These are phyloP conservation scores for Geum urbanum DNA, from an alignment of 306 rosid species.

Conservation along the genomic window DNA sequence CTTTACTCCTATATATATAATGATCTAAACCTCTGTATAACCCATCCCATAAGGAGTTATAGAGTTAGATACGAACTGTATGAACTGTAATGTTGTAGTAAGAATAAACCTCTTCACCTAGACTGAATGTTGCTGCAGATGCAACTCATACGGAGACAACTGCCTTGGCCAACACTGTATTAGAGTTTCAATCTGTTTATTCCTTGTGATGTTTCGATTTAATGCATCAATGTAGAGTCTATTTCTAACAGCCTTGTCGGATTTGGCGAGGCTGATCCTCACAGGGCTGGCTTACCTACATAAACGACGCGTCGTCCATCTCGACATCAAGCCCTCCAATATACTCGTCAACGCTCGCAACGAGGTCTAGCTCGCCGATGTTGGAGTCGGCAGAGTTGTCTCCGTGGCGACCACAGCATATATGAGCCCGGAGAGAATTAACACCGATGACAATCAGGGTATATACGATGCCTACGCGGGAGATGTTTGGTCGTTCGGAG, in stretches of 20 bases:
- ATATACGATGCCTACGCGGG: conserved; percentile 44
- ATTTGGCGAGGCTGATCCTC: conserved; percentile 79
- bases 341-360: conserved; percentile 55
- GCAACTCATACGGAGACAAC: too few species aligned
- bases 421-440: conserved; percentile 96
- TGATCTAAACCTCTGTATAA: too few species aligned
- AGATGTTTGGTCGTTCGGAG: conserved; percentile 57
- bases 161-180: too few species aligned
- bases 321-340: conserved; percentile 92
- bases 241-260: conserved; percentile 50
- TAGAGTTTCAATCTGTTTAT: too few species aligned
- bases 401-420: conserved; percentile 90
- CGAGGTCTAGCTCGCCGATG: conserved; percentile 93
- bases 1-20: too few species aligned
- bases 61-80: too few species aligned
- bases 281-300: conserved; percentile 78
- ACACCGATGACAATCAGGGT: conserved; percentile 61
- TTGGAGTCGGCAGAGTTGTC: conserved; percentile 58
- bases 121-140: too few species aligned
- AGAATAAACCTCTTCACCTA: too few species aligned
- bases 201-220: too few species aligned
- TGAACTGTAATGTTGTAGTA: too few species aligned
- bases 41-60: too few species aligned
- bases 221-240: too few species aligned
- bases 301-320: conserved; percentile 77